Evolutionary conservation across 2,329 filamentous ascomycete species (phyloP).

Genomic region (Geoglossum cookeanum): DNA sequence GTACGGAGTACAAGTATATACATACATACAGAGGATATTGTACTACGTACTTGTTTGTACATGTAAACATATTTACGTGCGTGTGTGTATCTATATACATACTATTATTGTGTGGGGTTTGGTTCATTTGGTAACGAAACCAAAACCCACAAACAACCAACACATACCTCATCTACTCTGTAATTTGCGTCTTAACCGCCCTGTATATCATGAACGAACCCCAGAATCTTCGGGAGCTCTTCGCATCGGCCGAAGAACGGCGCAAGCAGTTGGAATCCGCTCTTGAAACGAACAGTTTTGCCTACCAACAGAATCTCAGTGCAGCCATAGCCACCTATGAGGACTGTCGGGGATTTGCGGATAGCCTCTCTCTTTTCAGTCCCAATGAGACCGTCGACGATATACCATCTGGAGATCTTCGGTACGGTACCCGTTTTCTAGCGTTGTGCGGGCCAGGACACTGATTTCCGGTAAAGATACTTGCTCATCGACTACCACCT

Average conservation of each 20-base stretch:
- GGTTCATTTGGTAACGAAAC: neutral
- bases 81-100: neutral
- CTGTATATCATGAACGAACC: slow-evolving; percentile 22
- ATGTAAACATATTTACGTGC: too few relatives aligned
- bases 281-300: slow-evolving; percentile 43
- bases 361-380: slow-evolving; percentile 66
- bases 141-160: neutral
- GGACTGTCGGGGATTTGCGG: slow-evolving; percentile 49
- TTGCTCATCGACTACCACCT: slow-evolving; percentile 59
- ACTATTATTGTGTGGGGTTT: neutral
- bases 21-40: too few relatives aligned
- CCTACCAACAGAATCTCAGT: slow-evolving; percentile 48
- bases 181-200: neutral
- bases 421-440: slow-evolving; percentile 27
- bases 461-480: slow-evolving; percentile 29
- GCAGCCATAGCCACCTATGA: slow-evolving; percentile 52
- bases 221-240: slow-evolving; percentile 35
- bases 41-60: too few relatives aligned
- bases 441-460: neutral
- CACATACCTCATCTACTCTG: neutral
- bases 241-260: slow-evolving; percentile 33
- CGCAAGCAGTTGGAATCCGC: slow-evolving; percentile 39
- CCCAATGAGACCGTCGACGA: slow-evolving; percentile 81
- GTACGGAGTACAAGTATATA: neutral
- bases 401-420: slow-evolving; percentile 63